Evolutionary conservation across 1,284 basidiomycete genomes (phyloP).

Genomic region (Pascua sp.): DNA sequence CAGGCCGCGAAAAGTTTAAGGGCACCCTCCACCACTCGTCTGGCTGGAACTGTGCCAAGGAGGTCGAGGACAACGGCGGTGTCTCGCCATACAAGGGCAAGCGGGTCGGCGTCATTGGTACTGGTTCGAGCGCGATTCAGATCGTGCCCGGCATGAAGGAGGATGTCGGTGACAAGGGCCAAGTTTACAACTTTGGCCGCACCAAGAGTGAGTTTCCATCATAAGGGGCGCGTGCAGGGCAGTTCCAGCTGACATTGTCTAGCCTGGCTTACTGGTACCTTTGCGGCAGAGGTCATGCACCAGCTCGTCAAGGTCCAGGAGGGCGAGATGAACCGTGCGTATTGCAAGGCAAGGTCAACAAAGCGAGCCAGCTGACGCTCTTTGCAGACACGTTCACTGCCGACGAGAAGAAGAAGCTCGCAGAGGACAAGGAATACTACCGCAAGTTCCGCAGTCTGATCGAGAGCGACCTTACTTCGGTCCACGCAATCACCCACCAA

Average conservation of each 20-base stretch:
- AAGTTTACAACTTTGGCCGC: constrained; percentile 30
- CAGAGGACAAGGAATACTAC: constrained; percentile 19
- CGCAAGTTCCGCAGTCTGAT: constrained; percentile 24
- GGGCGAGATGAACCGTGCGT: constrained; percentile 5
- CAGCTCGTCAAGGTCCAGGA: constrained; percentile 5
- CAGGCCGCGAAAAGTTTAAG: constrained; percentile 26
- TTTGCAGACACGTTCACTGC: constrained; percentile 25
- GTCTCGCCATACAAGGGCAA: constrained; percentile 7
- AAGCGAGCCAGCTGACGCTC: not conserved
- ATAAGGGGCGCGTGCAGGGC: too few species aligned
- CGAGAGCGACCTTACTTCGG: constrained; percentile 16
- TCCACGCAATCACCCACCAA: constrained; percentile 12
- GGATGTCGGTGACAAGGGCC: not conserved
- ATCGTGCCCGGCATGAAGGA: constrained; percentile 25
- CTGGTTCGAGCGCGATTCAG: constrained; percentile 27
- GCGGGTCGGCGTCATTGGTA: constrained; percentile 16
- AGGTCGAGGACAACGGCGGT: constrained; percentile 7
- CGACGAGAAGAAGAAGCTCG: constrained; percentile 22
- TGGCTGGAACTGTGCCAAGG: constrained; percentile 15
- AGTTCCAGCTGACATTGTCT: not conserved
- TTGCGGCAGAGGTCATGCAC: constrained; percentile 20
- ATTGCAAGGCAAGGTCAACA: not conserved
- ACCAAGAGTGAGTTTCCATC: constrained; percentile 3
- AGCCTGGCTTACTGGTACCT: constrained; percentile 29
- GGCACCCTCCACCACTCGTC: constrained; percentile 28